These are phyloP conservation scores for Botryosphaeria dothidea DNA, from an alignment of 2,329 filamentous ascomycete genomes.

Conservation along the genomic window DNA sequence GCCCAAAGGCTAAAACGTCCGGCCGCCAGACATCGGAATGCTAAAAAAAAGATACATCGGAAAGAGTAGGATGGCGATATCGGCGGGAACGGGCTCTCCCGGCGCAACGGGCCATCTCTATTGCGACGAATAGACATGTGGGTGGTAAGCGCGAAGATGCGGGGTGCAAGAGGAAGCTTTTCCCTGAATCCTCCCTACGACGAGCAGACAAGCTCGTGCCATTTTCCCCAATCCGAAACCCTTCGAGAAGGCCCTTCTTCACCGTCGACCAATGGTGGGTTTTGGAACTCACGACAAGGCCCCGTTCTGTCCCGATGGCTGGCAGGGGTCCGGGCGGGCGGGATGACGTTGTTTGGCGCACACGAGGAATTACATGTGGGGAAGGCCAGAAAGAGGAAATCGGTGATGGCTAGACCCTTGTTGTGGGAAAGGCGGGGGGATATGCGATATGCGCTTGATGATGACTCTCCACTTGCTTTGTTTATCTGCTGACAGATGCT, in stretches of 20 bases:
- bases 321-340: background rate
- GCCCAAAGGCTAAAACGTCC: background rate
- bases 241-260: background rate
- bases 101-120: background rate
- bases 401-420: background rate
- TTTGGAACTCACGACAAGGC: background rate
- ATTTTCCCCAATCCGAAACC: background rate
- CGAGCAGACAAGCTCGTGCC: background rate
- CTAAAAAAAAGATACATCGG: background rate
- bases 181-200: background rate
- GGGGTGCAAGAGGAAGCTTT: background rate
- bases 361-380: constrained; percentile 4
- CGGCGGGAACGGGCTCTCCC: background rate
- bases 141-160: background rate
- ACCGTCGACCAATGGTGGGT: background rate
- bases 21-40: background rate
- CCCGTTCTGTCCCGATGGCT: constrained; percentile 3
- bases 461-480: constrained; percentile 5
- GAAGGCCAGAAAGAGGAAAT: background rate
- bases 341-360: constrained; percentile 5
- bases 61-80: background rate
- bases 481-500: background rate
- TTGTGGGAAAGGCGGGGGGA: background rate
- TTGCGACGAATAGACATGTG: background rate
- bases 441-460: background rate